Conservation (phyloP, 148 eudicot species). For the Rhododendron kiyosumense region DNA sequence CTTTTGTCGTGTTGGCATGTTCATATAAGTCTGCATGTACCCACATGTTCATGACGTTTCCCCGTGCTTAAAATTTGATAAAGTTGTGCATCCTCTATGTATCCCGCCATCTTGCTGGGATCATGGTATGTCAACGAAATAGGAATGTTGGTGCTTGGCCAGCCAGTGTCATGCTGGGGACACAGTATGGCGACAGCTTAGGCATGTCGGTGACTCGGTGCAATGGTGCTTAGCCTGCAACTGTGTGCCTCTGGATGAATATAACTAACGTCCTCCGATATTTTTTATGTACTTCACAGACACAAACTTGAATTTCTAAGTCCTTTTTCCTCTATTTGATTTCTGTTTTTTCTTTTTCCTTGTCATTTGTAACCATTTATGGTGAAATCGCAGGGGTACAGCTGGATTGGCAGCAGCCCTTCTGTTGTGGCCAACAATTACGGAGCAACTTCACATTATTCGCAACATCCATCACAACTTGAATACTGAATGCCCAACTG, state of each 20-base stretch:
- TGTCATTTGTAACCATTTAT: neutral
- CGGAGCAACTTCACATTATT: slow-evolving; percentile 61
- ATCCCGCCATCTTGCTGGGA: neutral
- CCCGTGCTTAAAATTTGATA: neutral
- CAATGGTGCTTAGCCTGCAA: neutral
- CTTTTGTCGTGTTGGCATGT: neutral
- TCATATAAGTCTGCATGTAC: neutral
- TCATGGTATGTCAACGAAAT: neutral
- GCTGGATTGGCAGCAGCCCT: slow-evolving; percentile 63
- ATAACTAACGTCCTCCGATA: neutral
- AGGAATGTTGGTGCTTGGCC: neutral
- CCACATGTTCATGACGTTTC: neutral
- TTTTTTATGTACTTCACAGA: neutral
- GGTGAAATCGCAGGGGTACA: slow-evolving; percentile 41
- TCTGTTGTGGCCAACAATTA: slow-evolving; percentile 84
- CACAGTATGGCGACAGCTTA: neutral
- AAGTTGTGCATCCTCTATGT: neutral
- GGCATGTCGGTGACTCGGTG: neutral
- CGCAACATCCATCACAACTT: slow-evolving; percentile 50
- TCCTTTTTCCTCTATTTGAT: neutral
- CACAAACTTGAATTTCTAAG: neutral
- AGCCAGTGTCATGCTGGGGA: neutral
- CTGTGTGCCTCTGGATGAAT: neutral
- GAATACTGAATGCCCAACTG: slow-evolving; percentile 73
- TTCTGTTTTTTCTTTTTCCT: neutral